A percentile compares a stretch with the other conserved stretches of the same genome.
Conservation (phyloP, 257 asterid species). For the Lantana camara region DNA sequence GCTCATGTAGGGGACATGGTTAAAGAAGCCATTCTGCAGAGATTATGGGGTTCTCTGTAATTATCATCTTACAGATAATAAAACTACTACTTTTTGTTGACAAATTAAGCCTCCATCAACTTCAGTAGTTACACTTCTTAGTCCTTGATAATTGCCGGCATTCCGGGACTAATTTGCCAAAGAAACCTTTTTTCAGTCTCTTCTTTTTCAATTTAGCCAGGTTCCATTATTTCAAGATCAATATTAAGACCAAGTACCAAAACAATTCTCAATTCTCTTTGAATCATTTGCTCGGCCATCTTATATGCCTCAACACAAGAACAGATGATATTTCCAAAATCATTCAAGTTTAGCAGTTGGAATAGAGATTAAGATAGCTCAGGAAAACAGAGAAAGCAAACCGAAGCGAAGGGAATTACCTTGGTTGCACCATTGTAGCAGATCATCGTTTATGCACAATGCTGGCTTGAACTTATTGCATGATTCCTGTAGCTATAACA, state of each 20-base stretch:
- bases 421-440: neutral
- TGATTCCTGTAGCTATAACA: neutral
- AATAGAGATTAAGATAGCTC: neutral
- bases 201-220: neutral
- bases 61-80: slow-evolving; percentile 9
- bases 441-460: neutral
- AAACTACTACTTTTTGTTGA: neutral
- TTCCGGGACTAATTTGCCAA: neutral
- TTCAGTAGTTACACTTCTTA: neutral
- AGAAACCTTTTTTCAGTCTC: neutral
- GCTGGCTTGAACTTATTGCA: neutral
- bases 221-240: neutral
- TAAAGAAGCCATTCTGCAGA: slow-evolving; percentile 39
- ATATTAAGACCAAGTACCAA: slow-evolving; percentile 1
- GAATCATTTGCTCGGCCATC: neutral
- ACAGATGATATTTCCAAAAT: neutral
- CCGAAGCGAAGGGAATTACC: too few species aligned
- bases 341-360: neutral
- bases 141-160: too few species aligned
- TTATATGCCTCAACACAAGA: neutral
- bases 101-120: neutral
- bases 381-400: neutral
- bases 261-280: neutral
- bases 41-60: slow-evolving; percentile 31
- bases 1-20: slow-evolving; percentile 51